A percentile compares a stretch with the other conserved stretches of the same genome.
phyloP scores from a whole-genome alignment of 768 basidiomycete genomes.

The Krasilnikovozyma curviuscula region DNA sequence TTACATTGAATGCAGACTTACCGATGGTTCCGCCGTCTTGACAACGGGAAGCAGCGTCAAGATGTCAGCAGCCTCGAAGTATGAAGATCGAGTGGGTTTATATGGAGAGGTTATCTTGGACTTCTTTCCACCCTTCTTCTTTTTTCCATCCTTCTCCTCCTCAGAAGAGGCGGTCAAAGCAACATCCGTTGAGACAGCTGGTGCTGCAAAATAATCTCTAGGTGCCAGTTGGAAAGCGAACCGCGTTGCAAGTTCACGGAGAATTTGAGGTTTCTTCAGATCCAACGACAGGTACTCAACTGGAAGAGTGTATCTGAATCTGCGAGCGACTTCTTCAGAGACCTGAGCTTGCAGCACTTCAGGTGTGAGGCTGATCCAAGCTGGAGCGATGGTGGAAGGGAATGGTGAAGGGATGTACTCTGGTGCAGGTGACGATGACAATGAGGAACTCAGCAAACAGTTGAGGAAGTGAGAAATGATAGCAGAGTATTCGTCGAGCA shows the following conservation, averaged over 20 bases:
- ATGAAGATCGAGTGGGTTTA: conserved; percentile 18
- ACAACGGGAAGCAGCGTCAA: conserved; percentile 27
- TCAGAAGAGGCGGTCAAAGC: conserved; percentile 3
- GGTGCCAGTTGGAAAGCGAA: conserved; percentile 29
- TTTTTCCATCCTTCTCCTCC: conserved; percentile 10
- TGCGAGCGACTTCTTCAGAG: conserved; percentile 20
- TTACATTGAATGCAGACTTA: no score
- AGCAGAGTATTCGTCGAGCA: conserved; percentile 21
- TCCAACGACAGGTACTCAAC: conserved; percentile 17
- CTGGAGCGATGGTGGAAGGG: conserved; percentile 11
- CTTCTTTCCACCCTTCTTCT: conserved; percentile 17
- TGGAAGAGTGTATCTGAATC: conserved; percentile 28
- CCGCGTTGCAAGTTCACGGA: conserved; percentile 29
- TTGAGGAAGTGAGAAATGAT: conserved; percentile 31
- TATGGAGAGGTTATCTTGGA: not conserved
- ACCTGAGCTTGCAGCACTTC: conserved; percentile 22
- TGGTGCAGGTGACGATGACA: conserved; percentile 23
- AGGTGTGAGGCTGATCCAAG: conserved; percentile 27
- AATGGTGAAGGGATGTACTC: conserved; percentile 23
- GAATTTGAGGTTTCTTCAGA: conserved; percentile 24
- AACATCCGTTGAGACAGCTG: no score
- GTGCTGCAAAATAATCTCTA: no score
- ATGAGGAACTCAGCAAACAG: conserved; percentile 28
- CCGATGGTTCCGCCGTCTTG: conserved; percentile 26
- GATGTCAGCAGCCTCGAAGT: conserved; percentile 29